Conservation (phyloP, 179 eudicot genomes). For the Gypsophila paniculata region DNA sequence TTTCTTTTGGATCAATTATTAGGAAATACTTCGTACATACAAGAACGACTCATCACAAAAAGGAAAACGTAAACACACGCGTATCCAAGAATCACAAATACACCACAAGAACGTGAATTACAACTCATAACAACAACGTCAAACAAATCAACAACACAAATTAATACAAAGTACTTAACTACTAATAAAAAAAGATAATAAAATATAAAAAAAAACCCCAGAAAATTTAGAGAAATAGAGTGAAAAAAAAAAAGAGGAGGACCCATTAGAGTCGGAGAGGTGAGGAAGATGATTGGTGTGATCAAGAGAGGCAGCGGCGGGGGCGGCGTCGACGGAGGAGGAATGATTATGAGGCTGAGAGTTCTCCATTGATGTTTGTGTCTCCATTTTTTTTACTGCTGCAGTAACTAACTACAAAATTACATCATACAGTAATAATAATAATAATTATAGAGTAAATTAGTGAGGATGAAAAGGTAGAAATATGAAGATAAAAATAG, state of each 20-base stretch:
- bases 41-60: too few relatives aligned
- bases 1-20: too few relatives aligned
- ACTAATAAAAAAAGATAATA: too few relatives aligned
- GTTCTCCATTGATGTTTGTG: slow-evolving; percentile 22
- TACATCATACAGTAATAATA: too few relatives aligned
- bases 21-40: too few relatives aligned
- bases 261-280: slow-evolving; percentile 32
- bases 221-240: not conserved
- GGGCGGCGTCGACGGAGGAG: slow-evolving; percentile 21
- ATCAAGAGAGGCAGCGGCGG: slow-evolving; percentile 16
- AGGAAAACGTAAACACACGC: too few relatives aligned
- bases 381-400: slow-evolving; percentile 12
- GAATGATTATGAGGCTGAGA: slow-evolving; percentile 21
- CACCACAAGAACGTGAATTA: too few relatives aligned
- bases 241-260: slow-evolving; percentile 17
- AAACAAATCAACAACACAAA: too few relatives aligned
- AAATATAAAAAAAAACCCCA: not conserved
- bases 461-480: not conserved
- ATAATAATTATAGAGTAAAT: too few relatives aligned
- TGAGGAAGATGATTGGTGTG: slow-evolving; percentile 19
- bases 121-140: too few relatives aligned
- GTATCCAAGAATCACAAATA: too few relatives aligned
- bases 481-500: not conserved
- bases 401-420: not conserved
- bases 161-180: too few relatives aligned